Percentiles rank a stretch among this genome's conserved stretches.
These are phyloP conservation scores for Sarcomyxa edulis DNA, from an alignment of 768 basidiomycete genomes.

Conservation along the genomic window DNA sequence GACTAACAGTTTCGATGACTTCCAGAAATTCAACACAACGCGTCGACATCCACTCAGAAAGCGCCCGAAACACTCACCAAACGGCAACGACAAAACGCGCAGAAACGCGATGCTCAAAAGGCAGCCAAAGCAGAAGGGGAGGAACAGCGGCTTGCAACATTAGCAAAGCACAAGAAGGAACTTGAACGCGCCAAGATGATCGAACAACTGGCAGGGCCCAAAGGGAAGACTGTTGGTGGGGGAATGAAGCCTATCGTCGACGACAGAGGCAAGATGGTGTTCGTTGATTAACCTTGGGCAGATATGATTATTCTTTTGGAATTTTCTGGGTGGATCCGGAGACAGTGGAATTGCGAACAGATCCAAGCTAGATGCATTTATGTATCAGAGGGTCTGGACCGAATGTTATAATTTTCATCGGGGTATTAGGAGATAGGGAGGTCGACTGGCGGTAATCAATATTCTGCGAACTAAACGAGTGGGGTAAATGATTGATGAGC, in stretches of 20 bases:
- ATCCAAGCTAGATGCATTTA: too few species aligned
- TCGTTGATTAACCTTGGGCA: too few species aligned
- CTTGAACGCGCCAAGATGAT: conserved; percentile 48
- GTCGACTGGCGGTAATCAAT: too few species aligned
- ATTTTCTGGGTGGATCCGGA: too few species aligned
- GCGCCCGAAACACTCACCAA: conserved; percentile 52
- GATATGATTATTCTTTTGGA: too few species aligned
- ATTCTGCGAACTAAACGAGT: too few species aligned
- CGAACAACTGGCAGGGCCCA: conserved; percentile 31
- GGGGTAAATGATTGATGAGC: too few species aligned
- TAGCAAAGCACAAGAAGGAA: conserved; percentile 58
- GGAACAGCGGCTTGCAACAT: conserved; percentile 37
- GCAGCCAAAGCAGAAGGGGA: conserved; percentile 52
- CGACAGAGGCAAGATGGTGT: conserved; percentile 51
- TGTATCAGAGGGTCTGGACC: too few species aligned
- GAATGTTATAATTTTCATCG: too few species aligned
- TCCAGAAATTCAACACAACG: conserved; percentile 11
- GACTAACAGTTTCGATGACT: background rate
- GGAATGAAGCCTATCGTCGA: conserved; percentile 63
- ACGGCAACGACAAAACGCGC: conserved; percentile 65
- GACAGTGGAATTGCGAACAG: too few species aligned
- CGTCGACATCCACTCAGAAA: conserved; percentile 14
- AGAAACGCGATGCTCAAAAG: conserved; percentile 53
- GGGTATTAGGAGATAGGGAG: too few species aligned
- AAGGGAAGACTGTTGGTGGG: conserved; percentile 36